phyloP scores from a whole-genome alignment of 352 stramenopile species.

The Pythium vanterpoolii region DNA sequence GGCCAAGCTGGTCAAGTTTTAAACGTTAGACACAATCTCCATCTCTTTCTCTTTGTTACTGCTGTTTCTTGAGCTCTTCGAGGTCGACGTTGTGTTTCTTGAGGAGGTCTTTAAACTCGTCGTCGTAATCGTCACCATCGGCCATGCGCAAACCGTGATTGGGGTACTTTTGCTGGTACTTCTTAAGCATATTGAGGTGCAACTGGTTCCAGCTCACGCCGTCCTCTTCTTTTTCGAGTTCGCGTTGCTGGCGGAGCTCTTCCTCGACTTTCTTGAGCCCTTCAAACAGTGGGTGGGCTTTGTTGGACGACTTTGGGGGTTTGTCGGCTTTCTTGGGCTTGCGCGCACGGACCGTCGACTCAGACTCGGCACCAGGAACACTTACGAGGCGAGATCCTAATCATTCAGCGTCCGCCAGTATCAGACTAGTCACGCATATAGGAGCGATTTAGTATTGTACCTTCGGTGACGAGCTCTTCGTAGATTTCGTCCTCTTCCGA shows the following conservation, averaged over 20 bases:
- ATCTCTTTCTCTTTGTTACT: constrained; percentile 14
- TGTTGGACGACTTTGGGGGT: constrained; percentile 35
- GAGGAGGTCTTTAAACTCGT: constrained; percentile 81
- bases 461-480: constrained; percentile 70
- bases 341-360: constrained; percentile 9
- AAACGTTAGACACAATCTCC: constrained; percentile 21
- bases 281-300: constrained; percentile 61
- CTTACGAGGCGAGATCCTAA: constrained; percentile 43
- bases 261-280: constrained; percentile 72
- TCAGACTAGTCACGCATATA: neutral
- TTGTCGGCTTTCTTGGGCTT: constrained; percentile 33
- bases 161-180: constrained; percentile 81
- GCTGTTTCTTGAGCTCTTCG: constrained; percentile 46
- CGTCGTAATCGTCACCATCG: constrained; percentile 71
- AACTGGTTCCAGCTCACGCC: constrained; percentile 82
- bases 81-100: constrained; percentile 75
- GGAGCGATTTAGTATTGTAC: constrained; percentile 22
- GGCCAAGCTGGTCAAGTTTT: constrained; percentile 22
- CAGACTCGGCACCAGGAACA: constrained; percentile 14
- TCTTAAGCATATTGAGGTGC: constrained; percentile 61
- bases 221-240: constrained; percentile 37
- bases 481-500: constrained; percentile 46
- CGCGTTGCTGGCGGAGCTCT: constrained; percentile 57
- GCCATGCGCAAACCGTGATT: constrained; percentile 44
- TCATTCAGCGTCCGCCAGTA: neutral